Evolutionary conservation across 1,139 yeast genomes (phyloP).

Genomic region (Pichia sp.): DNA sequence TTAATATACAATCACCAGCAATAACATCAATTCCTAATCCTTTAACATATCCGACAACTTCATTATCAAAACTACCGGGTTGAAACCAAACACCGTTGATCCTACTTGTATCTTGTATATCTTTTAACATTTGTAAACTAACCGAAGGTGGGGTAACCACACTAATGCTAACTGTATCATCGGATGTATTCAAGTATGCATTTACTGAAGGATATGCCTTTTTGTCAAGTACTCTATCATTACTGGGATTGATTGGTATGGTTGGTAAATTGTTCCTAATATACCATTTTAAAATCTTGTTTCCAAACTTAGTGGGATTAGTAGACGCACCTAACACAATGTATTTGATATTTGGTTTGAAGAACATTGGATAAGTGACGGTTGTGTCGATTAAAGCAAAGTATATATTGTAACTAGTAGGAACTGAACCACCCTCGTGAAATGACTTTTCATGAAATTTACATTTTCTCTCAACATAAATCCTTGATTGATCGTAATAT

Average conservation of each 20-base stretch:
- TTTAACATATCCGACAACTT: conserved; percentile 38
- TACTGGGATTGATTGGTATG: conserved; percentile 59
- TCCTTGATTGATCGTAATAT: no score
- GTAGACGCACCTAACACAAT: conserved; percentile 73
- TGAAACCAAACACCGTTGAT: conserved; percentile 73
- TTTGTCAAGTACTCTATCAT: conserved; percentile 40
- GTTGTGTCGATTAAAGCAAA: no score
- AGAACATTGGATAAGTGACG: no score
- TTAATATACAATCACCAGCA: conserved; percentile 64
- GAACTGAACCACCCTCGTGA: no score
- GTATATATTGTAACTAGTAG: no score
- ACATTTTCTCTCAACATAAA: no score
- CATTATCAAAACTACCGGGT: conserved; percentile 64
- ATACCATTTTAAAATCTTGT: conserved; percentile 68
- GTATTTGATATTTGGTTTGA: conserved; percentile 29
- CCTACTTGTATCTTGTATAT: conserved; percentile 26
- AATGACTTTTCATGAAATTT: no score
- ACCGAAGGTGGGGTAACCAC: conserved; percentile 71
- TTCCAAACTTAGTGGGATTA: conserved; percentile 62
- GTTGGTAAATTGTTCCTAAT: conserved; percentile 50
- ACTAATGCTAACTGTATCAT: conserved; percentile 43
- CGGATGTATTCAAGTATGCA: conserved; percentile 18
- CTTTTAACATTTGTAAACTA: conserved; percentile 43
- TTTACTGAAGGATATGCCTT: conserved; percentile 36
- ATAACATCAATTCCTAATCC: conserved; percentile 41